Evolutionary conservation across 2,329 filamentous ascomycete genomes (phyloP).

Genomic region (Penicillium sp.): DNA sequence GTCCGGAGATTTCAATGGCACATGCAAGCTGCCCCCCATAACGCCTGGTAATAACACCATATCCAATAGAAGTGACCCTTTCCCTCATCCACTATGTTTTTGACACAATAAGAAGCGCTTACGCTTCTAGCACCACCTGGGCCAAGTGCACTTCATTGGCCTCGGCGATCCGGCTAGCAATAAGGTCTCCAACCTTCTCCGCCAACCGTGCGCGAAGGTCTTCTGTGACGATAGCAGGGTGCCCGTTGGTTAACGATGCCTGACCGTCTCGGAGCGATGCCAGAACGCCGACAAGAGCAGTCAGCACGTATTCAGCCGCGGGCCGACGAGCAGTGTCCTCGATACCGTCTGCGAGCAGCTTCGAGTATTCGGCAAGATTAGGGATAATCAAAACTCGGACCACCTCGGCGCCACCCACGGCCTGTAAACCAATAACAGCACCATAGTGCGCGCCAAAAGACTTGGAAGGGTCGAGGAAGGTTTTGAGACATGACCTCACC

Average conservation of each 20-base stretch:
- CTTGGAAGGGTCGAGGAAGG: conserved; percentile 80
- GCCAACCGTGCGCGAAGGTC: conserved; percentile 36
- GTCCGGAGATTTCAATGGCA: conserved; percentile 1
- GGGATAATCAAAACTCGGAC: conserved; percentile 61
- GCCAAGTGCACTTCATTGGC: conserved; percentile 39
- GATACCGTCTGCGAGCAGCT: conserved; percentile 53
- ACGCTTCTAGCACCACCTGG: conserved; percentile 35
- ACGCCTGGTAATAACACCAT: conserved; percentile 16
- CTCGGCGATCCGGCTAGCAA: conserved; percentile 41
- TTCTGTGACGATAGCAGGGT: conserved; percentile 33
- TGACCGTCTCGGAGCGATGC: conserved; percentile 49
- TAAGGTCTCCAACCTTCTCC: conserved; percentile 40
- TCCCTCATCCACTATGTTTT: not conserved
- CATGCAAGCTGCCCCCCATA: conserved; percentile 1
- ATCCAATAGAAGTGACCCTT: conserved; percentile 1
- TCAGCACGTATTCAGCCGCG: conserved; percentile 58
- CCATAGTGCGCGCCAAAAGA: conserved; percentile 83
- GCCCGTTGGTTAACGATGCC: conserved; percentile 38
- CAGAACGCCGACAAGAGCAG: conserved; percentile 53
- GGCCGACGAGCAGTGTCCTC: conserved; percentile 48
- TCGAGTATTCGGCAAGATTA: conserved; percentile 61
- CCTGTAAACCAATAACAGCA: conserved; percentile 71
- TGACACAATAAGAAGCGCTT: conserved; percentile 1
- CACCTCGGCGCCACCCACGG: conserved; percentile 65
- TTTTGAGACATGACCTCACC: conserved; percentile 86